Percentiles rank a stretch among this genome's conserved stretches.
Conservation (phyloP, 2,329 filamentous ascomycete species). For the Phyllosticta citriasiana region DNA sequence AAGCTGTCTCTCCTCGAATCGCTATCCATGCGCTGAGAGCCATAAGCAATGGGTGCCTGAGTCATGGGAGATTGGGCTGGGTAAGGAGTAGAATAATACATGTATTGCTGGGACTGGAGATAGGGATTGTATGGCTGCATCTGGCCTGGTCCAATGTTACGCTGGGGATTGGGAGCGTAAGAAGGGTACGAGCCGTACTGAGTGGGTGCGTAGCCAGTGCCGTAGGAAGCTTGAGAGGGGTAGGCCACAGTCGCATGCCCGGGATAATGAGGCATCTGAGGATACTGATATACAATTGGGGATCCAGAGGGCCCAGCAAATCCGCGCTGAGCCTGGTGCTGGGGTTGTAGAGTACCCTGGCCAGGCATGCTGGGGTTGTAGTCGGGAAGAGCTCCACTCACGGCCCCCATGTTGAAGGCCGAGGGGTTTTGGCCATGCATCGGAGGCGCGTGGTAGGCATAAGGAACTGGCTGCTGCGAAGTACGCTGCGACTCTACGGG, state of each 20-base stretch:
- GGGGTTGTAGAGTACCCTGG: constrained; percentile 1
- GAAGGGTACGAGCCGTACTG: constrained; percentile 22
- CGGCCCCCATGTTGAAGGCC: constrained; percentile 27
- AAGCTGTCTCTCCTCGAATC: constrained; percentile 23
- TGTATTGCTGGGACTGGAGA: constrained; percentile 7
- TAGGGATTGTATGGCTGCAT: constrained; percentile 5
- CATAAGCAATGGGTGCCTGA: constrained; percentile 19
- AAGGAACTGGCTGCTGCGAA: constrained; percentile 14
- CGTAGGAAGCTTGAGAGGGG: constrained; percentile 19
- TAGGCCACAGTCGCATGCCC: constrained; percentile 16
- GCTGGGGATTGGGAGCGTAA: constrained; percentile 6
- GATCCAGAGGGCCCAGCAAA: constrained; percentile 29
- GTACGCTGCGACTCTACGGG: constrained; percentile 21
- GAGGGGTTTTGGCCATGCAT: constrained; percentile 18
- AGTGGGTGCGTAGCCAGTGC: constrained; percentile 17
- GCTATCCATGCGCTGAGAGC: constrained; percentile 17
- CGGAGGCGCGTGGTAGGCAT: constrained; percentile 15
- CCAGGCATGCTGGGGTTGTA: constrained; percentile 18
- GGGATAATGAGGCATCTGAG: constrained; percentile 29
- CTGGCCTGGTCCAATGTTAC: constrained; percentile 1
- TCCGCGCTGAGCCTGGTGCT: constrained; percentile 19
- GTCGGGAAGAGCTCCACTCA: constrained; percentile 28
- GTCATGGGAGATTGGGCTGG: constrained; percentile 16
- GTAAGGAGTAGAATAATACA: constrained; percentile 6
- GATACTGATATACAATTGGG: constrained; percentile 30